These are phyloP conservation scores for Prunus armeniaca DNA, from an alignment of 306 rosid genomes.

Conservation along the genomic window DNA sequence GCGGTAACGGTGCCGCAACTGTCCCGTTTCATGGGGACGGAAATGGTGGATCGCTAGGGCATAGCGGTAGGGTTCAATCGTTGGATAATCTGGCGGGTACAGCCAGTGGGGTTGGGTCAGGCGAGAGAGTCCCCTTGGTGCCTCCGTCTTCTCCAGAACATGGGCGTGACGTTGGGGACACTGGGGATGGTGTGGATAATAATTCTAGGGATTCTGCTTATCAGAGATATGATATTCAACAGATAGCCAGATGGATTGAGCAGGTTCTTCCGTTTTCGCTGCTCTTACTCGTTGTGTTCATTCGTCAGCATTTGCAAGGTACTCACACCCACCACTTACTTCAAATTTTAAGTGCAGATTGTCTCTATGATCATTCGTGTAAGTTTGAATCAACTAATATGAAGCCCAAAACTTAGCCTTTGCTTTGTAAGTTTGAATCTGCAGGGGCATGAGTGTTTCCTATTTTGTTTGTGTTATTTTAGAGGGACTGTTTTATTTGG, in stretches of 20 bases:
- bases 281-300: constrained; percentile 69
- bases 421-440: not conserved
- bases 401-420: not conserved
- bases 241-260: constrained; percentile 69
- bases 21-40: constrained; percentile 27
- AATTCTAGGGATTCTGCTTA: constrained; percentile 52
- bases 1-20: constrained; percentile 15
- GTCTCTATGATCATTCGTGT: not conserved
- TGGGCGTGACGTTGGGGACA: constrained; percentile 33
- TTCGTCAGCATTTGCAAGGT: constrained; percentile 94
- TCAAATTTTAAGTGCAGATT: not conserved
- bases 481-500: not conserved
- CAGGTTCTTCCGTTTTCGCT: constrained; percentile 82
- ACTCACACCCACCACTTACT: not conserved
- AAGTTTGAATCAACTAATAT: not conserved
- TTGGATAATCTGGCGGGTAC: constrained; percentile 39
- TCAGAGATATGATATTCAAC: constrained; percentile 75
- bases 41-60: constrained; percentile 29
- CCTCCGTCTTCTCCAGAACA: constrained; percentile 31
- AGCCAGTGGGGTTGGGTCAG: constrained; percentile 18
- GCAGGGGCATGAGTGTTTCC: not conserved
- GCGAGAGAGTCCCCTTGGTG: constrained; percentile 55
- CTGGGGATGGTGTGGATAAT: constrained; percentile 41
- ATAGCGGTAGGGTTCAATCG: constrained; percentile 29
- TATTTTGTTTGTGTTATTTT: not conserved